phyloP scores from a whole-genome alignment of 176 grass and related monocot genomes.

The Oryza rufipogon region DNA sequence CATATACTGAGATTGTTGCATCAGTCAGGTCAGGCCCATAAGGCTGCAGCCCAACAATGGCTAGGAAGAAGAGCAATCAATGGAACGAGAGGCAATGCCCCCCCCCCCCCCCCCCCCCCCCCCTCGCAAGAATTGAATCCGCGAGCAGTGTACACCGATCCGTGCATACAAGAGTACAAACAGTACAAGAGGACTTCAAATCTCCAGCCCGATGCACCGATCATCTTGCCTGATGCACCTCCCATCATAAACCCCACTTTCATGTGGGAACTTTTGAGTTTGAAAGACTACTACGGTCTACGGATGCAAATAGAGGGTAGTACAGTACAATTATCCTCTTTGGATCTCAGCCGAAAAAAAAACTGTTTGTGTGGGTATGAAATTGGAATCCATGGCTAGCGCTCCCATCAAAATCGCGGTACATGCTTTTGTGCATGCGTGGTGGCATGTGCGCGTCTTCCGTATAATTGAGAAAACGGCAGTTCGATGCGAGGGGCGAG shows the following conservation, averaged over 20 bases:
- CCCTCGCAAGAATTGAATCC: not conserved
- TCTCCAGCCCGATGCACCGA: not conserved
- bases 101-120: too few species aligned
- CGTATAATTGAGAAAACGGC: not conserved
- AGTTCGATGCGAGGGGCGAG: not conserved
- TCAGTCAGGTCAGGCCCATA: not conserved
- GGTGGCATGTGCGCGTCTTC: too few species aligned
- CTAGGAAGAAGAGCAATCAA: not conserved
- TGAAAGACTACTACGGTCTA: not conserved
- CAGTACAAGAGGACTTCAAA: not conserved
- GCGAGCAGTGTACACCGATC: not conserved
- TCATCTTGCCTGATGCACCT: not conserved
- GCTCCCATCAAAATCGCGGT: too few species aligned
- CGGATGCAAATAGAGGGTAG: not conserved
- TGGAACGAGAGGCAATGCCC: not conserved
- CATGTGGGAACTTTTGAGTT: not conserved
- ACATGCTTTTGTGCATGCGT: too few species aligned
- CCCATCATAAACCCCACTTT: not conserved
- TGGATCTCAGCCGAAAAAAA: not conserved
- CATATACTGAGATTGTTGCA: not conserved
- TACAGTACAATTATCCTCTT: too few species aligned
- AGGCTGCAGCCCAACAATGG: too few species aligned
- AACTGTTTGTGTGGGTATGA: not conserved
- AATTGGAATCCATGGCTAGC: too few species aligned
- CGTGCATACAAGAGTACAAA: not conserved